Evolutionary conservation across 352 stramenopile genomes (phyloP), one percentile per base, ranked within the genome.

Genomic region (Salisapilia sapeloensis): DNA sequence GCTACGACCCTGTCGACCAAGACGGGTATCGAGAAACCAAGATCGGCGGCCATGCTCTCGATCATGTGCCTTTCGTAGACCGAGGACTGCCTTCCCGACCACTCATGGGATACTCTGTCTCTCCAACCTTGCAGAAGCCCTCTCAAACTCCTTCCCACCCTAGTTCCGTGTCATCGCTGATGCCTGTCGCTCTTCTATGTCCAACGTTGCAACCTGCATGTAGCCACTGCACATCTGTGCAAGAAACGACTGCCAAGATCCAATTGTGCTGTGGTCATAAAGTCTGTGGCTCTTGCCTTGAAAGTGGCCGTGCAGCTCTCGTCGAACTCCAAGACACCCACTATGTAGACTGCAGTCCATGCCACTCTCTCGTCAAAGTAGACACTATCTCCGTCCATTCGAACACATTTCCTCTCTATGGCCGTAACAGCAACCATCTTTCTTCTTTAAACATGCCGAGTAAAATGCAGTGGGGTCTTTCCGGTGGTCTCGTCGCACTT

Each of bases 31-130:
- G 57, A 12, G 72, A 89, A 42, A 60, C 75, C 32, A 86, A 86
- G 43, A 86, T 86, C 35, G 66, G 69, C 14, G 72, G 72, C 24
- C 72, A 87, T 32, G 46, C 61, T 11, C 47, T 84, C 35, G 72
- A 89, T 40, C 71, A 87, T 48, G 56, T 87, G 33, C 65, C 57
- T 19, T 81, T 79, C 32, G 45, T 65, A 14, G 52, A 72, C 48
- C 59, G 62, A 11, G 65, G 71, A 0, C 33, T 61, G 26, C 67
- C 67, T 5, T 83, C 67, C 13, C 55, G 60, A 16, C 67, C 67
- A 11, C 45, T 83, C 20, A 52, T 69, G 35, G 63, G 60, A 3
- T 79, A 53, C n/a, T n/a, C n/a, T n/a, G n/a, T n/a, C n/a, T n/a
- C n/a, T n/a, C n/a, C n/a, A n/a, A n/a, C n/a, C n/a, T n/a, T n/a